A percentile compares a stretch with the other conserved stretches of the same genome.
These are phyloP conservation scores for Arctostaphylos glauca DNA, from an alignment of 148 eudicot species.

Conservation along the genomic window DNA sequence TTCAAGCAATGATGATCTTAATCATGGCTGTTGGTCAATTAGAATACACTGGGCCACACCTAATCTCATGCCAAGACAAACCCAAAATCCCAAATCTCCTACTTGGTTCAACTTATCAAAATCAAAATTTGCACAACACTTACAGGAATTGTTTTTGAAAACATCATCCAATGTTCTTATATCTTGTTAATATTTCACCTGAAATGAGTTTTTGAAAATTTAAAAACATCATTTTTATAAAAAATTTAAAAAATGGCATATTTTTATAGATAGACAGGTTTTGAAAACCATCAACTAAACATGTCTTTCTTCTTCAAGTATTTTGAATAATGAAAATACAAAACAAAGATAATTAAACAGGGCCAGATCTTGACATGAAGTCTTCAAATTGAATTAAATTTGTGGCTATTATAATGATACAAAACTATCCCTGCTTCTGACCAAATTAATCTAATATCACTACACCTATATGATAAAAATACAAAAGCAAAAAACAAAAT, in stretches of 20 bases:
- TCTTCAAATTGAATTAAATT: conserved; percentile 17
- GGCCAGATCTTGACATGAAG: neutral
- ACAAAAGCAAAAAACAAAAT: neutral
- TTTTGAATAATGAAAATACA: too few species aligned
- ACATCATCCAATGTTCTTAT: neutral
- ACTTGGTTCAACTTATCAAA: neutral
- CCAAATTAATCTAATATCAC: conserved; percentile 9
- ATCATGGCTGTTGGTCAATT: conserved; percentile 27
- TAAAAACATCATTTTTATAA: neutral
- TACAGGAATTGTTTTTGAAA: neutral
- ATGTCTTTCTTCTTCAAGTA: neutral
- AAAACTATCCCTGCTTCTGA: conserved; percentile 6
- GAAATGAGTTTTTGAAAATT: neutral
- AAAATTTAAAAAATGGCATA: neutral
- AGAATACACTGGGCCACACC: neutral
- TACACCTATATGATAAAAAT: conserved; percentile 19
- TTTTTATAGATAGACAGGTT: neutral
- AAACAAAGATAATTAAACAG: neutral
- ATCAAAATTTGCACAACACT: neutral
- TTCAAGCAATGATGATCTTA: conserved; percentile 7
- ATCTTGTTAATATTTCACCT: neutral
- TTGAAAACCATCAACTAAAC: neutral
- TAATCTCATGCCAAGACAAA: neutral
- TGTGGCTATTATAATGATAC: neutral
- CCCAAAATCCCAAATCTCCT: conserved; percentile 14